Evolutionary conservation across 2,329 filamentous ascomycete genomes (phyloP).

Genomic region (Pyrenophora seminiperda): DNA sequence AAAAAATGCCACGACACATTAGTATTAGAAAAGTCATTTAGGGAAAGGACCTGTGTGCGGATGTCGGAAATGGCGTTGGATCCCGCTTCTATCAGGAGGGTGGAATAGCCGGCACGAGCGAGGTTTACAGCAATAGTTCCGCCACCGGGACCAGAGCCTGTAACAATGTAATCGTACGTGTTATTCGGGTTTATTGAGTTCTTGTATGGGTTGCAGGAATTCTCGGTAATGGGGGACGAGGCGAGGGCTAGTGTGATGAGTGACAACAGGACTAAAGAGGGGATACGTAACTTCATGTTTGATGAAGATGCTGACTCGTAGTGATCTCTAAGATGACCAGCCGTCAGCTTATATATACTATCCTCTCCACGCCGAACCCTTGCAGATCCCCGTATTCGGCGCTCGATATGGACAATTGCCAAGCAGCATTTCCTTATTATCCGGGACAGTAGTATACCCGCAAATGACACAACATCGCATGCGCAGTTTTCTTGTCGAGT

Average conservation of each 20-base stretch:
- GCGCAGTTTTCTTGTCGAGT: no score
- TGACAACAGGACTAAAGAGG: neutral
- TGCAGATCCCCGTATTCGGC: no score
- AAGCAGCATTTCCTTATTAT: neutral
- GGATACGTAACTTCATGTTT: neutral
- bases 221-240: neutral
- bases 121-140: conserved; percentile 54
- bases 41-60: conserved; percentile 57
- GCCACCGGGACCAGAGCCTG: conserved; percentile 52
- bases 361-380: no score
- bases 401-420: neutral
- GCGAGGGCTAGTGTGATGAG: neutral
- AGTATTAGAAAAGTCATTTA: conserved; percentile 40
- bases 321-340: neutral
- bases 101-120: conserved; percentile 60
- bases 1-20: conserved; percentile 64
- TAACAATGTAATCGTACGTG: conserved; percentile 52
- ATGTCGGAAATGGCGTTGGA: conserved; percentile 54
- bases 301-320: neutral
- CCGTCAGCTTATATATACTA: no score
- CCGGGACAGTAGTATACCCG: neutral
- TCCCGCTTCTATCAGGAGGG: conserved; percentile 63
- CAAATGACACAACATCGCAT: neutral
- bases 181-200: conserved; percentile 14
- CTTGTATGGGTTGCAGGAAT: conserved; percentile 9